phyloP scores from a whole-genome alignment of 192 early-diverging fungal species.

The Dissophora globulifera region DNA sequence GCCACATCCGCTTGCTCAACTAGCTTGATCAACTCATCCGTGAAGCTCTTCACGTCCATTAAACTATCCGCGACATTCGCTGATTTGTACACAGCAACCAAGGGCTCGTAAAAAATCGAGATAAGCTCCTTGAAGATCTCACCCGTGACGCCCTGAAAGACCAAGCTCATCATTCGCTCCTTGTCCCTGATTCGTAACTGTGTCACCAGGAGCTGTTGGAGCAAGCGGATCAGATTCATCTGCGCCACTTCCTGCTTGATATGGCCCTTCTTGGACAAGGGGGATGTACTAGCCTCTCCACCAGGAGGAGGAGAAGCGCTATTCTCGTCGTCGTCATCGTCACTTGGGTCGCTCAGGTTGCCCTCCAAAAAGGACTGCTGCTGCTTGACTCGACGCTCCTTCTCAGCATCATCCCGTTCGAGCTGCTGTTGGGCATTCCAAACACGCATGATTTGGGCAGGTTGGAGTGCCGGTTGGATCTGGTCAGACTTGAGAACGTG shows the following conservation, averaged over 20 bases:
- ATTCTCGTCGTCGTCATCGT: constrained; percentile 5
- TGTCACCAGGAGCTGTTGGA: constrained; percentile 58
- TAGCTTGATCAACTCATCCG: constrained; percentile 64
- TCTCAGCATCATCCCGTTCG: constrained; percentile 15
- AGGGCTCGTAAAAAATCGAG: constrained; percentile 66
- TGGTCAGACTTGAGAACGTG: constrained; percentile 26
- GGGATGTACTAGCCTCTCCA: neutral
- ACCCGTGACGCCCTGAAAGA: constrained; percentile 65
- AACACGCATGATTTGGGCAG: constrained; percentile 32
- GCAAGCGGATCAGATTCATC: constrained; percentile 34
- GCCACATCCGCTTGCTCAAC: constrained; percentile 55
- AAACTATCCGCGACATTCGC: constrained; percentile 67
- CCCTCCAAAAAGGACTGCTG: neutral
- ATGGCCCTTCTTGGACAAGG: constrained; percentile 2
- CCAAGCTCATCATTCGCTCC: constrained; percentile 57
- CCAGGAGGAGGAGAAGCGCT: neutral
- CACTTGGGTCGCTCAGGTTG: constrained; percentile 2
- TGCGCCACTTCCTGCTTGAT: neutral
- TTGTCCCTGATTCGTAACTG: constrained; percentile 62
- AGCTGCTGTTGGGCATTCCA: constrained; percentile 33
- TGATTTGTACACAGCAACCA: constrained; percentile 66
- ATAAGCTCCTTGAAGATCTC: constrained; percentile 66
- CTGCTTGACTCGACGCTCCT: constrained; percentile 5
- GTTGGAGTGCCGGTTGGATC: constrained; percentile 20
- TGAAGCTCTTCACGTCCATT: constrained; percentile 58